Base-by-base conservation (phyloP, 2,329 filamentous ascomycete species). In the Teratosphaeria viscida region DNA sequence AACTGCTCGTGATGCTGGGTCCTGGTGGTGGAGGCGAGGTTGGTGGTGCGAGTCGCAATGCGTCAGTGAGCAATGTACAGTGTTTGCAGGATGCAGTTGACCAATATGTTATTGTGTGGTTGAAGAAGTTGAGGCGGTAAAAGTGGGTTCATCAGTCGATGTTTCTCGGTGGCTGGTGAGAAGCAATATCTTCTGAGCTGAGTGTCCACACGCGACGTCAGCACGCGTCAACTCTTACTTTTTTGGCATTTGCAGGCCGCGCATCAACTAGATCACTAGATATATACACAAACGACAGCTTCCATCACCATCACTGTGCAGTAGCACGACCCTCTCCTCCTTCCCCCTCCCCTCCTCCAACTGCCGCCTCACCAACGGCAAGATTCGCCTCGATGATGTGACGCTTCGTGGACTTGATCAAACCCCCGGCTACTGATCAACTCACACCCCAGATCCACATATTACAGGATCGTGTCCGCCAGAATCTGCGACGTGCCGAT, bases 341-440 rank as follows among this genome's bases (percentile, higher is more conserved):
- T n/a, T n/a, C n/a, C n/a, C n/a, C n/a, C n/a, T n/a, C n/a, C n/a
- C n/a, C n/a, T n/a, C n/a, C n/a, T n/a, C n/a, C n/a, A n/a, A n/a
- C n/a, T n/a, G n/a, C n/a, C n/a, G n/a, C n/a, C n/a, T n/a, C n/a
- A n/a, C n/a, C n/a, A n/a, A n/a, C n/a, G n/a, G n/a, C 43, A 49
- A 49, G 43, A 19, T 49, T 49, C 43, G 23, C 43, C 19, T 49
- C n/a, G n/a, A 23, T 49, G n/a, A 16, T 19, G n/a, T 49, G n/a
- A 16, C 43, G 43, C 43, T 8, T 49, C n/a, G n/a, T 19, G 6
- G 43, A 49, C 43, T 19, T 84, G 85, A 62, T 85, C 82, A 63
- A 84, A 85, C 0, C 82, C 82, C 39, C 82, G 78, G 62, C 85
- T 84, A 0, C 81, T 83, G 52, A 85, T 82, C 23, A 85, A 71